phyloP scores from a whole-genome alignment of 1,284 basidiomycete species.

The Vanrija sp. region DNA sequence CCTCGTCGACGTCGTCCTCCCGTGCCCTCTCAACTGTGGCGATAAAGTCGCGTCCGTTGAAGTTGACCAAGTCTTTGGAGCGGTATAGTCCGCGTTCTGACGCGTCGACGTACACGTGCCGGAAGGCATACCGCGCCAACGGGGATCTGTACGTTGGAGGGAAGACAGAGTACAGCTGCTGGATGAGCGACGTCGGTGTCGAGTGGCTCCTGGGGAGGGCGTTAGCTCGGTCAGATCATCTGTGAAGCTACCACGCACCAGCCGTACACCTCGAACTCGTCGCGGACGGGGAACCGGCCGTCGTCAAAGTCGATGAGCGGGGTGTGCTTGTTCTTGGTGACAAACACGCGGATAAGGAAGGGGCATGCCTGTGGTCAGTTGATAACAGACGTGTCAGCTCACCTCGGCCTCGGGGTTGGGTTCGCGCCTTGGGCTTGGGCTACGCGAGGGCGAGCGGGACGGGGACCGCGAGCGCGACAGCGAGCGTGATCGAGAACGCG shows the following conservation, averaged over 20 bases:
- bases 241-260: conserved; percentile 27
- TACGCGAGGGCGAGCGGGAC: conserved; percentile 6
- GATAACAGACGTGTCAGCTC: background rate
- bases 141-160: conserved; percentile 40
- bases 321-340: conserved; percentile 39
- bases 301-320: conserved; percentile 41
- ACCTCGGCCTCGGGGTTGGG: conserved; percentile 6
- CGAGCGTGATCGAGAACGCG: conserved; percentile 4
- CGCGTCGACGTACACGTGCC: conserved; percentile 46
- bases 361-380: conserved; percentile 21
- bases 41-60: conserved; percentile 36
- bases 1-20: background rate
- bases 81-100: conserved; percentile 37
- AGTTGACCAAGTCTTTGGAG: conserved; percentile 32
- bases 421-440: background rate
- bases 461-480: background rate
- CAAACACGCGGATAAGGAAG: conserved; percentile 43
- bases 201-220: conserved; percentile 30
- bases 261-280: conserved; percentile 42
- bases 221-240: background rate
- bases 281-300: conserved; percentile 31
- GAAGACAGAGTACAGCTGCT: conserved; percentile 38
- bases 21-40: background rate
- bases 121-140: conserved; percentile 33
- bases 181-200: conserved; percentile 37